Percentiles rank a stretch among this genome's conserved stretches.
Evolutionary conservation across 1,139 yeast genomes (phyloP).

Genomic region (Suhomyces maxii): DNA sequence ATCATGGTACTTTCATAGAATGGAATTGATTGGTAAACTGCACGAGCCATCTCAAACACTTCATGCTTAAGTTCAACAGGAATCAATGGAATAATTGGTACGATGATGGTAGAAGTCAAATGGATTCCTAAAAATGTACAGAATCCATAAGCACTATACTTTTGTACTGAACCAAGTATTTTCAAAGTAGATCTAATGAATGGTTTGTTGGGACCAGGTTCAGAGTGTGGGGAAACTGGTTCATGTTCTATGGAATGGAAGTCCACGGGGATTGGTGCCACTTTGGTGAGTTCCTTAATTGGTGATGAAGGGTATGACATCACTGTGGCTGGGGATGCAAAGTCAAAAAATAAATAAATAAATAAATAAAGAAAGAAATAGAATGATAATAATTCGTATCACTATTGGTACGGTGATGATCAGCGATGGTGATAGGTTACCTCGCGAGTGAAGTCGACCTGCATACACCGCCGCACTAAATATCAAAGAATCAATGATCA

Average conservation of each 20-base stretch:
- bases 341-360: too few relatives aligned
- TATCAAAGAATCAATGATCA: background rate
- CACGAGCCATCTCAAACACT: constrained; percentile 59
- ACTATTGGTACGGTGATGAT: background rate
- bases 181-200: background rate
- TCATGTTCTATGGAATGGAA: constrained; percentile 1
- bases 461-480: background rate
- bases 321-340: background rate
- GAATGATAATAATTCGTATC: background rate
- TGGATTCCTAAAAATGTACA: constrained; percentile 61
- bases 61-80: constrained; percentile 51
- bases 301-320: constrained; percentile 4
- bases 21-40: constrained; percentile 56
- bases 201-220: background rate
- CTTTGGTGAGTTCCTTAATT: constrained; percentile 2
- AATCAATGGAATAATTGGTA: constrained; percentile 48
- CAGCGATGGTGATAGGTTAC: background rate
- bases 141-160: constrained; percentile 63
- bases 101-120: constrained; percentile 51
- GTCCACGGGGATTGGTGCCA: constrained; percentile 10
- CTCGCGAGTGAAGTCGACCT: background rate
- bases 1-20: constrained; percentile 50
- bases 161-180: constrained; percentile 36
- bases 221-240: background rate
- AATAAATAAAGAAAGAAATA: too few relatives aligned